phyloP scores from a whole-genome alignment of 78 protist species.

The Speleostelium caveatum region DNA sequence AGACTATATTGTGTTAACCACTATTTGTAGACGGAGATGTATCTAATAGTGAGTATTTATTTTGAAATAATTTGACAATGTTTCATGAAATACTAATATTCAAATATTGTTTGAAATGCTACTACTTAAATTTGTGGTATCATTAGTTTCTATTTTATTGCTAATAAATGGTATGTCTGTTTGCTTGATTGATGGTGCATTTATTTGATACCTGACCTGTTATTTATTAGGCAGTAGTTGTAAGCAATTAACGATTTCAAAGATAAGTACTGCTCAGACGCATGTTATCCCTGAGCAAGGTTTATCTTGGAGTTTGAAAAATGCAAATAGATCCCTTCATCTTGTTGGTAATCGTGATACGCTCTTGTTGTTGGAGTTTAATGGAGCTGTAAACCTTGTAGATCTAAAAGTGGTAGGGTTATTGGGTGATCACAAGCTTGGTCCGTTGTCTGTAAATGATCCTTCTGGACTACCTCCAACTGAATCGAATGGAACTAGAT shows the following conservation, averaged over 20 bases:
- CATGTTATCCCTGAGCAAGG: constrained; percentile 22
- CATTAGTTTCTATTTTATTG: too few relatives aligned
- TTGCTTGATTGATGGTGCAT: too few relatives aligned
- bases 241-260: not conserved
- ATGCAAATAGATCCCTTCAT: not conserved
- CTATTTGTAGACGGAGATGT: too few relatives aligned
- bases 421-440: not conserved
- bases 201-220: too few relatives aligned
- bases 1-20: too few relatives aligned
- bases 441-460: not conserved
- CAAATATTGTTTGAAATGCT: too few relatives aligned
- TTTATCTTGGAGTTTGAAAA: constrained; percentile 3
- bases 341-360: not conserved
- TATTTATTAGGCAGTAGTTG: not conserved
- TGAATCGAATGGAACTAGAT: constrained; percentile 48
- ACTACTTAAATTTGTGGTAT: too few relatives aligned
- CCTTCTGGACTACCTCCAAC: constrained; percentile 37
- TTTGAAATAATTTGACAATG: too few relatives aligned
- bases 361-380: not conserved
- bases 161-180: too few relatives aligned
- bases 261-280: constrained; percentile 1
- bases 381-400: not conserved
- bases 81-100: too few relatives aligned
- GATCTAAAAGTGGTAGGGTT: not conserved
- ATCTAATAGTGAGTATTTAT: too few relatives aligned